Evolutionary conservation across 495 filamentous ascomycete species (phyloP).

Genomic region (Apiosordaria backusii): DNA sequence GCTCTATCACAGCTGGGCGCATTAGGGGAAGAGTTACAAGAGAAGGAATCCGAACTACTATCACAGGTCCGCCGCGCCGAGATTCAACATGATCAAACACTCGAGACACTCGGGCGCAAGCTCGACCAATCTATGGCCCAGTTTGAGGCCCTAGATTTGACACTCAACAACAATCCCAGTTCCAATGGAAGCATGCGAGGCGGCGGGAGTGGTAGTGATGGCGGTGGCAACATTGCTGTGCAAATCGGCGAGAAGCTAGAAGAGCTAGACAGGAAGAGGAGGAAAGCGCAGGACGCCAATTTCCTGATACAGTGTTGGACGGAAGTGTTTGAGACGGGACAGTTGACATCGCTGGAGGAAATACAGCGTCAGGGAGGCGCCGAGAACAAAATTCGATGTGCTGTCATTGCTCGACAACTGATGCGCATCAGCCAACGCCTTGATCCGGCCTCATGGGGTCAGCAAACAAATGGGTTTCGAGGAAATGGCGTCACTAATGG

Average conservation of each 20-base stretch:
- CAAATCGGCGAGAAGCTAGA: slow-evolving; percentile 91
- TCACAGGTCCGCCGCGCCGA: slow-evolving; percentile 89
- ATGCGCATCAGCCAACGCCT: slow-evolving; percentile 82
- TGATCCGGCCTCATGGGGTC: slow-evolving; percentile 68
- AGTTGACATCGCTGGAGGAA: slow-evolving; percentile 75
- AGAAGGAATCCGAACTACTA: slow-evolving; percentile 81
- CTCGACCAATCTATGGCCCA: slow-evolving; percentile 86
- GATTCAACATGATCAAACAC: slow-evolving; percentile 82
- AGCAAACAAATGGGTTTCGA: slow-evolving; percentile 51
- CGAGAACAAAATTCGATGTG: slow-evolving; percentile 84
- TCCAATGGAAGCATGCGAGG: slow-evolving; percentile 44
- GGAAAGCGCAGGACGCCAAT: slow-evolving; percentile 85
- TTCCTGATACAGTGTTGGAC: slow-evolving; percentile 96
- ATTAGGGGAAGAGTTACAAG: slow-evolving; percentile 81
- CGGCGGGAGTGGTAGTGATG: slow-evolving; percentile 66
- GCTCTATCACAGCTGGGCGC: slow-evolving; percentile 71
- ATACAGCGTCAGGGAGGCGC: slow-evolving; percentile 71
- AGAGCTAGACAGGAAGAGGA: slow-evolving; percentile 86
- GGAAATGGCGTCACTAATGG: slow-evolving; percentile 55
- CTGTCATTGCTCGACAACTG: slow-evolving; percentile 83
- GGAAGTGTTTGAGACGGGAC: slow-evolving; percentile 81
- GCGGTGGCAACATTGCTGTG: slow-evolving; percentile 80
- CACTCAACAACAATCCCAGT: slow-evolving; percentile 54
- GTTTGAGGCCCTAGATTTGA: slow-evolving; percentile 83
- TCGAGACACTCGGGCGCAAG: slow-evolving; percentile 78